Conservation (phyloP, 257 asterid genomes). For the Solanum piurae region DNA sequence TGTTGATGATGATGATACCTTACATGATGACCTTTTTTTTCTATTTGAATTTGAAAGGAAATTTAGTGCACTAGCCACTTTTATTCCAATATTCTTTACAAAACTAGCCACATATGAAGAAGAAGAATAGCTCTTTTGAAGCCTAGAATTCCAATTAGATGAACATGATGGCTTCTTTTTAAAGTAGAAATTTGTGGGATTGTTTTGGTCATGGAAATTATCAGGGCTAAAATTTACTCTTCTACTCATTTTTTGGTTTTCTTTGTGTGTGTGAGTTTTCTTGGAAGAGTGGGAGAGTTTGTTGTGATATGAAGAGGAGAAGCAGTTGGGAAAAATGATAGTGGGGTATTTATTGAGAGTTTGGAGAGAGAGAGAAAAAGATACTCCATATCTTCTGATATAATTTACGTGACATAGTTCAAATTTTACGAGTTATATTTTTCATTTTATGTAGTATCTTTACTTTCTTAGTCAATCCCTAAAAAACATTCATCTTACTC, state of each 20-base stretch:
- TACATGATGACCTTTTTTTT: constrained; percentile 33
- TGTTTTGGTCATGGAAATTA: background rate
- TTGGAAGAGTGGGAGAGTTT: background rate
- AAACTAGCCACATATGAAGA: constrained; percentile 23
- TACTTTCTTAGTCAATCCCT: background rate
- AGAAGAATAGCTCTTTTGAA: constrained; percentile 18
- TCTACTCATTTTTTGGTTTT: constrained; percentile 3
- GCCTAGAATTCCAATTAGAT: constrained; percentile 22
- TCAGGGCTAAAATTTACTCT: constrained; percentile 48
- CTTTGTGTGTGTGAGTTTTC: background rate
- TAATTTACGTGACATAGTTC: fast-evolving
- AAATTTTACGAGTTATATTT: background rate
- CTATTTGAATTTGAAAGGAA: constrained; percentile 16
- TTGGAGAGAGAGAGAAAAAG: background rate
- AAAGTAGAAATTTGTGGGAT: constrained; percentile 3
- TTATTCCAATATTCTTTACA: constrained; percentile 39
- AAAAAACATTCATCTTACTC: too few relatives aligned
- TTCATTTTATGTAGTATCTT: background rate
- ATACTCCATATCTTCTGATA: background rate
- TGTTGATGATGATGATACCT: constrained; percentile 45
- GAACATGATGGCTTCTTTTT: constrained; percentile 15
- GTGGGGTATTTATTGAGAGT: constrained; percentile 29
- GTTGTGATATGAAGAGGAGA: background rate
- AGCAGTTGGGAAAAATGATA: constrained; percentile 2
- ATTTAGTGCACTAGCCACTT: constrained; percentile 40